These are phyloP conservation scores for Lepidium campestre DNA, from an alignment of 441 rosid species.

Conservation along the genomic window DNA sequence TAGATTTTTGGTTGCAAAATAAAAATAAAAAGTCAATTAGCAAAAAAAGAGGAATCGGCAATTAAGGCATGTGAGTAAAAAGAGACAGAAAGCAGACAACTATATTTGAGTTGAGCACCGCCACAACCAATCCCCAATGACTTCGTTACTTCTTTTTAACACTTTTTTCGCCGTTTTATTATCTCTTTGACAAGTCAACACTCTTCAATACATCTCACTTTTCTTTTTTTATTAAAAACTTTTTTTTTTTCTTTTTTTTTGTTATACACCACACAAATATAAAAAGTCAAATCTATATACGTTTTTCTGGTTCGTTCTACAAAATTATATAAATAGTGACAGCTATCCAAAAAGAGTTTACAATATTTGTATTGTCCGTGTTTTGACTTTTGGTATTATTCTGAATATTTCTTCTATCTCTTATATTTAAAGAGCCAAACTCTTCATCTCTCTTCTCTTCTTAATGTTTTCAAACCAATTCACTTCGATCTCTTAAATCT, in stretches of 20 bases:
- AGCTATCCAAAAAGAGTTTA: slow-evolving; percentile 19
- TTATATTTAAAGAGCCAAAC: slow-evolving; percentile 26
- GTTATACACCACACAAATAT: neutral
- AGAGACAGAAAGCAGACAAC: slow-evolving; percentile 19
- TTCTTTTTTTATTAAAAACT: neutral
- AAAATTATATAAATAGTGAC: slow-evolving; percentile 10
- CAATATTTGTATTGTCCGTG: slow-evolving; percentile 29
- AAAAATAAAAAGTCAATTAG: slow-evolving; percentile 17
- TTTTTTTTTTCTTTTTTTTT: neutral
- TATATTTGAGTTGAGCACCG: slow-evolving; percentile 12
- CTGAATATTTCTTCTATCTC: slow-evolving; percentile 3
- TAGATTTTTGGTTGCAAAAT: neutral
- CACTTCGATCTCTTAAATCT: slow-evolving; percentile 25
- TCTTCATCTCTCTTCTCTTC: slow-evolving; percentile 18
- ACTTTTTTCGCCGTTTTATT: slow-evolving; percentile 31
- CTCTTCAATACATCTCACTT: slow-evolving; percentile 19
- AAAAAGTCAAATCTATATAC: slow-evolving; percentile 24
- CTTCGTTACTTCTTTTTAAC: slow-evolving; percentile 32
- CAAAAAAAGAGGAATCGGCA: slow-evolving; percentile 15
- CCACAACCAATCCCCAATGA: slow-evolving; percentile 23
- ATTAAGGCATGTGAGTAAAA: slow-evolving; percentile 27
- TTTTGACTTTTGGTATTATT: slow-evolving; percentile 42
- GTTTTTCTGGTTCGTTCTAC: slow-evolving; percentile 16
- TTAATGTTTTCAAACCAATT: slow-evolving; percentile 33
- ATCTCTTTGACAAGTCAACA: slow-evolving; percentile 43